phyloP scores from a whole-genome alignment of 202 grass and related monocot genomes.

The Setaria italica region DNA sequence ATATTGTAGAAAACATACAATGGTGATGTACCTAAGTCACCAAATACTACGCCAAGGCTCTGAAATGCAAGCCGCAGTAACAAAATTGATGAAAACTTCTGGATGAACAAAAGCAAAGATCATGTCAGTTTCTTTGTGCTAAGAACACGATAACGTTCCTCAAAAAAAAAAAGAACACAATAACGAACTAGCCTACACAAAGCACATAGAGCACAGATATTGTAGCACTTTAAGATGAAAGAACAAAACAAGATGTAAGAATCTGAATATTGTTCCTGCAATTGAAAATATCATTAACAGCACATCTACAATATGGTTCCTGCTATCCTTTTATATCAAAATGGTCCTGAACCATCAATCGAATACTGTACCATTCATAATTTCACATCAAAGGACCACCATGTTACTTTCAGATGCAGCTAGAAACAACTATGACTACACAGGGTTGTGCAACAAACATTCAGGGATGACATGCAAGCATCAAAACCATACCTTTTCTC shows the following conservation, averaged over 20 bases:
- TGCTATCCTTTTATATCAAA: slow-evolving; percentile 10
- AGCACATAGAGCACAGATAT: neutral
- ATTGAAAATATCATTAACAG: neutral
- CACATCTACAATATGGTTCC: slow-evolving; percentile 15
- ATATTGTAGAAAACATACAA: slow-evolving; percentile 92
- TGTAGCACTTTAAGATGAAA: neutral
- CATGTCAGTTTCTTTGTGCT: slow-evolving; percentile 10
- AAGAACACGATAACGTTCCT: neutral
- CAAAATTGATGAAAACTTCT: slow-evolving; percentile 78
- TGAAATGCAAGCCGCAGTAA: slow-evolving; percentile 75
- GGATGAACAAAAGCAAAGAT: slow-evolving; percentile 42
- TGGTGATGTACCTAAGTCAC: slow-evolving; percentile 87
- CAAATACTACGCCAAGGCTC: slow-evolving; percentile 89
- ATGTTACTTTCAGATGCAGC: slow-evolving; percentile 24
- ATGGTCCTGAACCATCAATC: slow-evolving; percentile 16
- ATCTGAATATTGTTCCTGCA: slow-evolving; percentile 10
- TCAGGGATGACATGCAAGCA: slow-evolving; percentile 28
- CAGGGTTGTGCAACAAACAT: neutral
- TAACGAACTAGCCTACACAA: neutral
- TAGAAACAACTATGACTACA: neutral
- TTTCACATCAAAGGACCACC: neutral
- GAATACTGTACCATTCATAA: neutral
- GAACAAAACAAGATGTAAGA: slow-evolving; percentile 21
- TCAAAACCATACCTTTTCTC: slow-evolving; percentile 71
- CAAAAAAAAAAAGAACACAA: neutral